A percentile compares a stretch with the other conserved stretches of the same genome.
Conservation (phyloP, 2,329 filamentous ascomycete species). For the Endothia cerciana region DNA sequence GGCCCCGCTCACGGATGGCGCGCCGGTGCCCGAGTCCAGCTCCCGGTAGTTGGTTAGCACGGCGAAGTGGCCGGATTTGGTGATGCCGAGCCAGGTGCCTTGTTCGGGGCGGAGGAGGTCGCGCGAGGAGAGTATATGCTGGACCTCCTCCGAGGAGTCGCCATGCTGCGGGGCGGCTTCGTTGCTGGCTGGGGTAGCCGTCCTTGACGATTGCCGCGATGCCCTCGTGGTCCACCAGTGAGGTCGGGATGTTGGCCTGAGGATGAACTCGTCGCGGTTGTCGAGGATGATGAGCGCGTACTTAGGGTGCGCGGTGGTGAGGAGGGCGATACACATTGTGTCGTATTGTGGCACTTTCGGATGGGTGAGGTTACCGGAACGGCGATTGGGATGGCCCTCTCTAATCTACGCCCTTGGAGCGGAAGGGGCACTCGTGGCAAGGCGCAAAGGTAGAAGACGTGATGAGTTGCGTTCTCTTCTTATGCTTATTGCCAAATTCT, state of each 20-base stretch:
- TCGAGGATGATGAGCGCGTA: conserved; percentile 77
- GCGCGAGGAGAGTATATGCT: conserved; percentile 59
- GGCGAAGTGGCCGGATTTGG: conserved; percentile 61
- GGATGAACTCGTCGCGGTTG: conserved; percentile 76
- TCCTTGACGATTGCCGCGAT: conserved; percentile 25
- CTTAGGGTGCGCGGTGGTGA: conserved; percentile 75
- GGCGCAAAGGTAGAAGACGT: neutral
- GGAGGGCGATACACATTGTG: conserved; percentile 75
- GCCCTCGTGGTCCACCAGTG: conserved; percentile 62
- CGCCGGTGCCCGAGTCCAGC: conserved; percentile 50
- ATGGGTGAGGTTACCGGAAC: neutral
- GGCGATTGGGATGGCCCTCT: neutral
- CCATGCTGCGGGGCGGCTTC: conserved; percentile 22
- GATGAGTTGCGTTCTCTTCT: neutral
- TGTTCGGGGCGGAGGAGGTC: conserved; percentile 65
- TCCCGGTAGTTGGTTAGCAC: conserved; percentile 71
- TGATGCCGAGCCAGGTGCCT: conserved; percentile 70
- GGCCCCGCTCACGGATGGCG: conserved; percentile 56
- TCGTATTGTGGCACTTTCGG: neutral
- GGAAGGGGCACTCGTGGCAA: neutral
- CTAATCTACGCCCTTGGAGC: neutral
- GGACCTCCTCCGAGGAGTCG: conserved; percentile 20
- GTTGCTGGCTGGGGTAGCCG: conserved; percentile 24
- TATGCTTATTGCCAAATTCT: neutral
- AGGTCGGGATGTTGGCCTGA: conserved; percentile 65